Evolutionary conservation across 306 rosid species (phyloP).

Genomic region (Inga leiocalycina): DNA sequence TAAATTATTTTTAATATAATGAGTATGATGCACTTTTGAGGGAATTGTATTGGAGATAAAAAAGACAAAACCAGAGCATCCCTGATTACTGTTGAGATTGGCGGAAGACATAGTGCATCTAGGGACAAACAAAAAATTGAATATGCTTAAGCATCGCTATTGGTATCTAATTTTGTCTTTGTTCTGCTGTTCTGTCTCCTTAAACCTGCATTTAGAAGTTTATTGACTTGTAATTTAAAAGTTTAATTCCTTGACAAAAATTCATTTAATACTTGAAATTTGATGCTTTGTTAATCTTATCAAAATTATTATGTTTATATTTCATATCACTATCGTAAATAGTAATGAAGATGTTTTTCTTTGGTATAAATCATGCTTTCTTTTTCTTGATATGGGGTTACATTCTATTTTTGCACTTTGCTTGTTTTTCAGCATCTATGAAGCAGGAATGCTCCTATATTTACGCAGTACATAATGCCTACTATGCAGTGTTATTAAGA

Average conservation of each 20-base stretch:
- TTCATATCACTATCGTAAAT: background rate
- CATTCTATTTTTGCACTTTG: background rate
- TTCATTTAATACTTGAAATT: conserved; percentile 19
- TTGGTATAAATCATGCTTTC: conserved; percentile 12
- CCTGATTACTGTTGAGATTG: background rate
- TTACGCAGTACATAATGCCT: background rate
- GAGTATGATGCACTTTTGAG: conserved; percentile 2
- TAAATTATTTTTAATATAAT: background rate
- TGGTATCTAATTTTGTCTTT: background rate
- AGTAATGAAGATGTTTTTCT: background rate
- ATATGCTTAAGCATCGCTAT: conserved; percentile 1
- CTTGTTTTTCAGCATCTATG: background rate
- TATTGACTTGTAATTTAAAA: background rate
- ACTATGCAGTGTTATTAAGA: background rate
- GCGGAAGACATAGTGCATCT: background rate
- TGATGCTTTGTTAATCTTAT: background rate
- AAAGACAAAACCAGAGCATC: background rate
- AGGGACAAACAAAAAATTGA: background rate
- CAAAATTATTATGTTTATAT: background rate
- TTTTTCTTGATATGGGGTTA: conserved; percentile 13
- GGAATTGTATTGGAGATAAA: background rate
- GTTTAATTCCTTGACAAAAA: background rate
- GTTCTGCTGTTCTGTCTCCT: background rate
- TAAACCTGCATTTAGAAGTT: background rate
- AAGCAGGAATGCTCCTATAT: background rate